Percentiles rank a stretch among this genome's conserved stretches.
Evolutionary conservation across 306 rosid species (phyloP).

Genomic region (Trichosanthes truncata): DNA sequence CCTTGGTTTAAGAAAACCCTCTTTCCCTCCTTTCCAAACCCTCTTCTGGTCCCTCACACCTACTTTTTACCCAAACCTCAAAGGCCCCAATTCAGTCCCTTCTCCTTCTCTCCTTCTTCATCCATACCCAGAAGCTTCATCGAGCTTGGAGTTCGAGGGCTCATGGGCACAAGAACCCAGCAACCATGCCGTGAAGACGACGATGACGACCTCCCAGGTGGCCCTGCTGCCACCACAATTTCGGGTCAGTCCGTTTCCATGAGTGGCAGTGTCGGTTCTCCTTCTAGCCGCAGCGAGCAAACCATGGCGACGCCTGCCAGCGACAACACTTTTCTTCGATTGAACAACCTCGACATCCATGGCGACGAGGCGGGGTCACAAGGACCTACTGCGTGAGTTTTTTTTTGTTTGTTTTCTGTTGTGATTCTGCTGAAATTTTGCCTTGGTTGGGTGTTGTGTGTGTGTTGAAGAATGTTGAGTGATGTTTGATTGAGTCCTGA

Average conservation of each 20-base stretch:
- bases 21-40: constrained; percentile 12
- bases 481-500: background rate
- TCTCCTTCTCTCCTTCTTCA: background rate
- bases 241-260: constrained; percentile 80
- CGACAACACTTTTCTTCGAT: constrained; percentile 46
- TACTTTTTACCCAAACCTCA: background rate
- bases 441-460: background rate
- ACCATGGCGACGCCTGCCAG: constrained; percentile 74
- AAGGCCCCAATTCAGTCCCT: background rate
- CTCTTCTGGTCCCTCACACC: background rate
- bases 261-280: constrained; percentile 82
- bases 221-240: constrained; percentile 31
- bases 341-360: constrained; percentile 59
- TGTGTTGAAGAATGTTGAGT: background rate
- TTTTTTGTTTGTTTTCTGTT: background rate
- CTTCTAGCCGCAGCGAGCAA: constrained; percentile 92
- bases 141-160: background rate
- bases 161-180: constrained; percentile 65
- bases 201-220: constrained; percentile 45
- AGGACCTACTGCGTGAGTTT: constrained; percentile 59
- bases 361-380: constrained; percentile 85
- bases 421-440: background rate
- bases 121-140: background rate
- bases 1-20: background rate
- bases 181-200: constrained; percentile 46